A percentile compares a stretch with the other conserved stretches of the same genome.
Evolutionary conservation across 148 eudicot genomes (phyloP).

Genomic region (Pharnaceum exiguum): DNA sequence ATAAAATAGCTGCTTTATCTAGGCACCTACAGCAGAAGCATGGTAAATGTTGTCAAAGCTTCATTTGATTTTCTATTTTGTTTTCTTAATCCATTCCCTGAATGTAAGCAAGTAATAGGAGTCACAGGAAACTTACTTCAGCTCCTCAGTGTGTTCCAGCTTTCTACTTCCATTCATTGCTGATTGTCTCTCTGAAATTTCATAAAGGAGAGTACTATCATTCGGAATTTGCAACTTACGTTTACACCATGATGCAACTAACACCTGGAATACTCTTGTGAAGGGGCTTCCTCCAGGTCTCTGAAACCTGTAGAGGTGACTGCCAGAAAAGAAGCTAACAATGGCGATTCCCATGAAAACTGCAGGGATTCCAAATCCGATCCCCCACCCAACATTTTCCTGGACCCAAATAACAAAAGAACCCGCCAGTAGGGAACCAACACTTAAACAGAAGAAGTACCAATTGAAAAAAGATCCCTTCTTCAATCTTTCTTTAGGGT

Average conservation of each 20-base stretch:
- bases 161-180: constrained; percentile 26
- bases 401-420: constrained; percentile 22
- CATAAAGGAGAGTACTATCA: constrained; percentile 20
- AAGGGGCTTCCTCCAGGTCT: constrained; percentile 20
- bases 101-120: too few species aligned
- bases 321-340: constrained; percentile 18
- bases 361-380: constrained; percentile 20
- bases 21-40: constrained; percentile 28
- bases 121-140: constrained; percentile 21
- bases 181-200: constrained; percentile 20
- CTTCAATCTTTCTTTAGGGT: constrained; percentile 16
- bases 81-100: too few species aligned
- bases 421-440: constrained; percentile 20
- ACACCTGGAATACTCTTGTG: constrained; percentile 15
- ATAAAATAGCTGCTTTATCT: constrained; percentile 52
- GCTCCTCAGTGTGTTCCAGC: constrained; percentile 21
- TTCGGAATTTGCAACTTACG: neutral
- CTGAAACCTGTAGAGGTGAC: constrained; percentile 11
- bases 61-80: too few species aligned
- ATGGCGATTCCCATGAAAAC: constrained; percentile 19
- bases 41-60: too few species aligned
- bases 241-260: constrained; percentile 16
- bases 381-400: constrained; percentile 19
- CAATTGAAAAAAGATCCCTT: constrained; percentile 26
- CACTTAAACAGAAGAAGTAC: constrained; percentile 15